Conservation (phyloP, 2,329 filamentous ascomycete species). For the Colletotrichum australisinense region DNA sequence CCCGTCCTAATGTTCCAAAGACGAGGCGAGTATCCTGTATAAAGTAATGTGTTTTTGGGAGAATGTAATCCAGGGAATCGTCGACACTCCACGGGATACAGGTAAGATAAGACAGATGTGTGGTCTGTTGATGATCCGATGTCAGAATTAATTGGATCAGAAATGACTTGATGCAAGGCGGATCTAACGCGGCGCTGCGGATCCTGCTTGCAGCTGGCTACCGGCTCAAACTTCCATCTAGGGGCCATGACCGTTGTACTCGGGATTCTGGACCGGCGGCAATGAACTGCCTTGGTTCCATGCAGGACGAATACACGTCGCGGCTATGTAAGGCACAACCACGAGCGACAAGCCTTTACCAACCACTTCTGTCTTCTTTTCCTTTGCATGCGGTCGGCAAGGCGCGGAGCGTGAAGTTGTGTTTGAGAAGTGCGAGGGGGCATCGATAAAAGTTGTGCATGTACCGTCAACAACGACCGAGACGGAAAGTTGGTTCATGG, state of each 20-base stretch:
- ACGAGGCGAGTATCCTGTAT: neutral
- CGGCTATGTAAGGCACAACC: conserved; percentile 29
- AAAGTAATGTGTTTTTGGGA: neutral
- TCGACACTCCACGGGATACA: neutral
- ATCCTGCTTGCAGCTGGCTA: conserved; percentile 1
- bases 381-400: too few relatives aligned
- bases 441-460: neutral
- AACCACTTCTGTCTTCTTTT: too few relatives aligned
- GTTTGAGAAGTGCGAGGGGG: conserved; percentile 4
- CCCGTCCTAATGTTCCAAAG: neutral
- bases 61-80: neutral
- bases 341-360: neutral
- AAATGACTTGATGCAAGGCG: conserved; percentile 26
- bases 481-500: neutral
- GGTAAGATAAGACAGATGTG: neutral
- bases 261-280: neutral
- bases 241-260: neutral
- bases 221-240: neutral
- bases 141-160: conserved; percentile 17
- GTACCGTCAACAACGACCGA: neutral
- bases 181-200: conserved; percentile 1
- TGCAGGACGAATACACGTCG: neutral
- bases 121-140: conserved; percentile 22
- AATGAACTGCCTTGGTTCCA: conserved; percentile 13
- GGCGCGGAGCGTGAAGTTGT: neutral